These are phyloP conservation scores for Syzygium malaccense DNA, from an alignment of 441 rosid species.

Conservation along the genomic window DNA sequence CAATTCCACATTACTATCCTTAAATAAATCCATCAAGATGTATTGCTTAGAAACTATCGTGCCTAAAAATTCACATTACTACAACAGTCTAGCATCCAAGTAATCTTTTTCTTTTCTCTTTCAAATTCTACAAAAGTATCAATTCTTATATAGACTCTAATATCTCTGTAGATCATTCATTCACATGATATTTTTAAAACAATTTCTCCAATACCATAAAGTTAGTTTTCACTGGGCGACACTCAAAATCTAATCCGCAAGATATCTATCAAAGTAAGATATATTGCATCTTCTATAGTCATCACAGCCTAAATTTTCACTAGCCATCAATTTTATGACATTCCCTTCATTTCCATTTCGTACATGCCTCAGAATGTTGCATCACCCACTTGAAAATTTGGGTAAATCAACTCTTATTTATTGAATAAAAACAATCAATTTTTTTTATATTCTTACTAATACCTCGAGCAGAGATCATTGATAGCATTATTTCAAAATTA, in stretches of 20 bases:
- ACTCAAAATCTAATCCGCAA: neutral
- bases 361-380: neutral
- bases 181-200: neutral
- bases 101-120: neutral
- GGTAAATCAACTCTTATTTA: neutral
- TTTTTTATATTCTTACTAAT: neutral
- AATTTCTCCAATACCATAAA: neutral
- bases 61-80: neutral
- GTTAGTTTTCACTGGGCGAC: neutral
- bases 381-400: neutral
- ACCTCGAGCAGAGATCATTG: neutral
- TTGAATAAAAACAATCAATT: neutral
- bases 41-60: neutral
- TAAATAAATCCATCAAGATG: neutral
- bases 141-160: neutral
- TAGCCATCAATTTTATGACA: neutral
- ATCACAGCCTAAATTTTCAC: neutral
- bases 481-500: neutral
- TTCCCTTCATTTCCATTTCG: neutral
- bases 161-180: neutral
- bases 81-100: neutral
- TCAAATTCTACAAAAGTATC: neutral
- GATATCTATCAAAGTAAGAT: neutral
- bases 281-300: neutral
- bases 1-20: neutral